These are phyloP conservation scores for Trapa bicornis DNA, from an alignment of 345 rosid genomes.

Conservation along the genomic window DNA sequence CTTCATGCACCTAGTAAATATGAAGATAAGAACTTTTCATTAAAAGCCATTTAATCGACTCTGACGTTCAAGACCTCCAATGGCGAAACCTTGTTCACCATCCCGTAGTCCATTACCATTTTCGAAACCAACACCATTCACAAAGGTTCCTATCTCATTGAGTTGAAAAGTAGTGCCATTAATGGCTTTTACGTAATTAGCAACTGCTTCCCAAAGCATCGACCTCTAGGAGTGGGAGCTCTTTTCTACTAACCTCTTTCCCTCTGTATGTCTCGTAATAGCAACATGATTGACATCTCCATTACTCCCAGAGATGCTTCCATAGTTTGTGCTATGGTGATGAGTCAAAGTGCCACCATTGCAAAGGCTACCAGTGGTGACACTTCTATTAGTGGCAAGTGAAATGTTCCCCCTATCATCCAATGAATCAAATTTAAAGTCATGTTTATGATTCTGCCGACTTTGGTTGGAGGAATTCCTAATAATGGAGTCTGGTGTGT, in stretches of 20 bases:
- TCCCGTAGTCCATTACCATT: too few relatives aligned
- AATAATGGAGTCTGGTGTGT: conserved; percentile 26
- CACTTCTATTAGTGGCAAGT: conserved; percentile 49
- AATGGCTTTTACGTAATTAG: too few relatives aligned
- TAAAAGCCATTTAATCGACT: too few relatives aligned
- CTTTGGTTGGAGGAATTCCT: conserved; percentile 23
- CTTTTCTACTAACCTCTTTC: conserved; percentile 41
- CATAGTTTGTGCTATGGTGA: conserved; percentile 32
- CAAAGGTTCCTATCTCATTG: too few relatives aligned
- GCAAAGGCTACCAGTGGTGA: conserved; percentile 32
- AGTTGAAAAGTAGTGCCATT: too few relatives aligned
- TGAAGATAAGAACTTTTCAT: too few relatives aligned
- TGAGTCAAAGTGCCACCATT: conserved; percentile 31
- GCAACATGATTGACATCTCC: conserved; percentile 36
- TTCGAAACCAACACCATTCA: too few relatives aligned
- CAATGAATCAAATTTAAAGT: conserved; percentile 19
- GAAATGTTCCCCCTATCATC: conserved; percentile 50
- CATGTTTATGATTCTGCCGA: conserved; percentile 22
- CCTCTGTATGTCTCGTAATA: conserved; percentile 23
- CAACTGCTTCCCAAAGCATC: conserved; percentile 70
- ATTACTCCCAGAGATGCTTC: conserved; percentile 39
- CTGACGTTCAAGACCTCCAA: too few relatives aligned
- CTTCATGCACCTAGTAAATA: too few relatives aligned
- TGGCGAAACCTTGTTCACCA: too few relatives aligned
- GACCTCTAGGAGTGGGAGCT: conserved; percentile 26